Conservation (phyloP, 1,139 yeast species). For the Yamadazyma diospyri region DNA sequence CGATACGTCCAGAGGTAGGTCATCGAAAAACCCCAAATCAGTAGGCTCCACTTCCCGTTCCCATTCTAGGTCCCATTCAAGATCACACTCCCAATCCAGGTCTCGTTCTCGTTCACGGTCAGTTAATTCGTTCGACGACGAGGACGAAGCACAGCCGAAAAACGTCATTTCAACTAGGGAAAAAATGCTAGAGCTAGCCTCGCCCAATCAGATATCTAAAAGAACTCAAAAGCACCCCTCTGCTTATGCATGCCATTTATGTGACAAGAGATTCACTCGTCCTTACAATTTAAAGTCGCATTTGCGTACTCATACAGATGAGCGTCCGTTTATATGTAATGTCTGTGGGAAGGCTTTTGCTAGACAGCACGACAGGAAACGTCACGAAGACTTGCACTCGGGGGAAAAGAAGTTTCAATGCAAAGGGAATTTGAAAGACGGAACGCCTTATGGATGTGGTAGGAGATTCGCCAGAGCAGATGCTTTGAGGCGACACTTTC, state of each 20-base stretch:
- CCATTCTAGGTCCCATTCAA: no score
- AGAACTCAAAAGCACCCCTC: slow-evolving; percentile 75
- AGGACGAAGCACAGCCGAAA: slow-evolving; percentile 13
- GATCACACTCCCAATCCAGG: slow-evolving; percentile 14
- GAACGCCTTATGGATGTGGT: slow-evolving; percentile 84
- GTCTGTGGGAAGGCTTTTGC: slow-evolving; percentile 95
- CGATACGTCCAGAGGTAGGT: slow-evolving; percentile 29
- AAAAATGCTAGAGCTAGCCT: slow-evolving; percentile 62
- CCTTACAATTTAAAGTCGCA: slow-evolving; percentile 93
- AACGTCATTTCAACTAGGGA: slow-evolving; percentile 40
- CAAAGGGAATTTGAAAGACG: slow-evolving; percentile 65
- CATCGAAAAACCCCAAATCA: slow-evolving; percentile 6
- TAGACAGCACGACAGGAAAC: slow-evolving; percentile 87
- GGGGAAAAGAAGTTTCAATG: slow-evolving; percentile 91
- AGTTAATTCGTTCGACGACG: slow-evolving; percentile 11
- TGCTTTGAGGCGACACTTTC: slow-evolving; percentile 89
- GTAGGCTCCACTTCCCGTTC: slow-evolving; percentile 14
- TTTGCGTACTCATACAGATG: slow-evolving; percentile 89
- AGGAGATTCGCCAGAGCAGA: slow-evolving; percentile 93
- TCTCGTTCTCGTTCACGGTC: slow-evolving; percentile 12
- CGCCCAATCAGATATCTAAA: slow-evolving; percentile 46
- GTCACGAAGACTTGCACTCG: slow-evolving; percentile 90
- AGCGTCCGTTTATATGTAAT: slow-evolving; percentile 82
- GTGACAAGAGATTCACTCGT: slow-evolving; percentile 84
- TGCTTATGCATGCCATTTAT: slow-evolving; percentile 75